Conservation (phyloP, 129 eudicot genomes). For the Flaveria brownii region DNA sequence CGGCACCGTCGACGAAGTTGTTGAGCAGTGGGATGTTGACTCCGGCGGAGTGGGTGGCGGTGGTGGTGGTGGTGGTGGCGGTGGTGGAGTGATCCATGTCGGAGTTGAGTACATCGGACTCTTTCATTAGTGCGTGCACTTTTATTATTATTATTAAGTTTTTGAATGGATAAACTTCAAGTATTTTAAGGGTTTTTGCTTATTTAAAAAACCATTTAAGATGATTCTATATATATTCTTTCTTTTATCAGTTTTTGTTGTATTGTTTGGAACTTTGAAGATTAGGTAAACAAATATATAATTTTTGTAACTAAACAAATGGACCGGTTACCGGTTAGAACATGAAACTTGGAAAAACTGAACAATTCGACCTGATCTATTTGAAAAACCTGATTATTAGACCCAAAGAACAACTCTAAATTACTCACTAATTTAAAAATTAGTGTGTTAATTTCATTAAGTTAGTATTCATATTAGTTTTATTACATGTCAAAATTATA, state of each 20-base stretch:
- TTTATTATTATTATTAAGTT: background rate
- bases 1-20: slow-evolving; percentile 46
- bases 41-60: slow-evolving; percentile 11
- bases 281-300: too few relatives aligned
- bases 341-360: too few relatives aligned
- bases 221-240: background rate
- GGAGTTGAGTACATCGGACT: background rate
- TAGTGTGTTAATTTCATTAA: too few relatives aligned
- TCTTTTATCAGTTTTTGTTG: background rate
- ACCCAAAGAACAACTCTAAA: too few relatives aligned
- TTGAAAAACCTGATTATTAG: too few relatives aligned
- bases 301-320: too few relatives aligned
- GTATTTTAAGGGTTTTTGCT: too few relatives aligned
- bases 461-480: too few relatives aligned
- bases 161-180: background rate
- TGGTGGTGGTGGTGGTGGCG: background rate
- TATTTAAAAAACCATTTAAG: background rate
- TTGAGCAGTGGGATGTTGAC: slow-evolving; percentile 38
- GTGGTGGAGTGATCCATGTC: slow-evolving; percentile 4
- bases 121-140: background rate
- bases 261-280: background rate
- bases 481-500: too few relatives aligned
- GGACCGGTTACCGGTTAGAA: too few relatives aligned
- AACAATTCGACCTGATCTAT: too few relatives aligned
- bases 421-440: too few relatives aligned